These are phyloP conservation scores for Fusarium ambrosium DNA, from an alignment of 2,329 filamentous ascomycete species.

Conservation along the genomic window DNA sequence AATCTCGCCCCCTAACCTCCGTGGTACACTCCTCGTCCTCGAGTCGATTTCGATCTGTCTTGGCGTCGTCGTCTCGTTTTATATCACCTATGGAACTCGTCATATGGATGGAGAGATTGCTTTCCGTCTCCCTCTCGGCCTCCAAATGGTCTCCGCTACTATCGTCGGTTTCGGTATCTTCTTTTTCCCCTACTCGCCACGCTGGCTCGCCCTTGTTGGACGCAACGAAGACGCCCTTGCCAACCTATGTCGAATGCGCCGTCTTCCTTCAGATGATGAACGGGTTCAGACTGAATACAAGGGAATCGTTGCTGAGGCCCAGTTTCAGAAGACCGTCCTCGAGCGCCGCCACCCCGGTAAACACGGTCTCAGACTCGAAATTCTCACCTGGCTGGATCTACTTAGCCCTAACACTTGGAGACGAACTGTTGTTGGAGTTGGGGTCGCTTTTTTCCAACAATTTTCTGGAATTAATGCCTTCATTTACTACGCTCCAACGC, in stretches of 20 bases:
- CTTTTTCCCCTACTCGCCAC: conserved; percentile 73
- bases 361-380: conserved; percentile 47
- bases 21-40: neutral
- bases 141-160: conserved; percentile 66
- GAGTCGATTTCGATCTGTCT: neutral
- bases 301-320: conserved; percentile 68
- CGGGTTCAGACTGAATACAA: conserved; percentile 73
- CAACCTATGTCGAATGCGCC: conserved; percentile 70
- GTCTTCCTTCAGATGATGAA: conserved; percentile 66
- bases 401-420: conserved; percentile 65
- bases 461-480: conserved; percentile 37
- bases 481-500: conserved; percentile 62
- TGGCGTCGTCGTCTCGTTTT: neutral
- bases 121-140: conserved; percentile 50
- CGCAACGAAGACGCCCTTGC: conserved; percentile 73
- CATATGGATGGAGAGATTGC: conserved; percentile 44
- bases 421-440: conserved; percentile 60
- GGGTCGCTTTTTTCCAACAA: conserved; percentile 65
- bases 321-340: conserved; percentile 63
- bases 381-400: conserved; percentile 62
- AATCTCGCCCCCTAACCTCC: neutral
- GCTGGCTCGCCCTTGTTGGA: conserved; percentile 77
- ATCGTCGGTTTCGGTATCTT: conserved; percentile 68
- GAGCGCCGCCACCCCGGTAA: conserved; percentile 19
- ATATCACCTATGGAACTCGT: neutral